Evolutionary conservation across 148 eudicot genomes (phyloP).

Genomic region (Cornus florida): DNA sequence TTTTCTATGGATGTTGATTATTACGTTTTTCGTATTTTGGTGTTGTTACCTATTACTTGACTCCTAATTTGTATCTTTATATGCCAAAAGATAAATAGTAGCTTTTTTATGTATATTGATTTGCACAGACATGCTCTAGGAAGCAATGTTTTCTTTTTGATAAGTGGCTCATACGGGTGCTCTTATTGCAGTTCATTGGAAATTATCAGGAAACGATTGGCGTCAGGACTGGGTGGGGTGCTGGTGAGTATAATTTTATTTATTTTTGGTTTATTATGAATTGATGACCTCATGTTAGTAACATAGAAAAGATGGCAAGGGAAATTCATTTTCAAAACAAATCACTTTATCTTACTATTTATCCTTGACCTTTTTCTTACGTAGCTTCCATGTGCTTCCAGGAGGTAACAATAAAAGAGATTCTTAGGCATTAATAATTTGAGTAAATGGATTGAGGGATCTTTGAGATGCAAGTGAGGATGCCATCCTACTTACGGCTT

Average conservation of each 20-base stretch:
- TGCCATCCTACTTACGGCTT: neutral
- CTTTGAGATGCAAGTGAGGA: neutral
- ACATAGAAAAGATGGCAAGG: neutral
- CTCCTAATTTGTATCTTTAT: neutral
- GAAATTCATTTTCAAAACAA: neutral
- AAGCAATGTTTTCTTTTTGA: no score
- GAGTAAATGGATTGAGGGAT: neutral
- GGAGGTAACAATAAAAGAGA: neutral
- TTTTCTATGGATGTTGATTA: no score
- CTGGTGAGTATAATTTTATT: slow-evolving; percentile 49
- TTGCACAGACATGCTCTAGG: neutral
- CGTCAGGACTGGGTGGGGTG: slow-evolving; percentile 84
- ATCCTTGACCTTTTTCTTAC: neutral
- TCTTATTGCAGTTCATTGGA: slow-evolving; percentile 67
- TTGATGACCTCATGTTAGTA: neutral
- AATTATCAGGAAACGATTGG: slow-evolving; percentile 80
- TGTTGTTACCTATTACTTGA: neutral
- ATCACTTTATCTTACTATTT: neutral
- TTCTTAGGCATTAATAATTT: neutral
- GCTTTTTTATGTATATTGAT: neutral
- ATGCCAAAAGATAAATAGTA: neutral
- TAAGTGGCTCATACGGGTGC: slow-evolving; percentile 1
- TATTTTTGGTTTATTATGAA: neutral
- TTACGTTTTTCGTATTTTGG: no score
- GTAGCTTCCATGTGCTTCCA: neutral